Conservation (phyloP, 2,329 filamentous ascomycete species). For the Simplicillium sp. region DNA sequence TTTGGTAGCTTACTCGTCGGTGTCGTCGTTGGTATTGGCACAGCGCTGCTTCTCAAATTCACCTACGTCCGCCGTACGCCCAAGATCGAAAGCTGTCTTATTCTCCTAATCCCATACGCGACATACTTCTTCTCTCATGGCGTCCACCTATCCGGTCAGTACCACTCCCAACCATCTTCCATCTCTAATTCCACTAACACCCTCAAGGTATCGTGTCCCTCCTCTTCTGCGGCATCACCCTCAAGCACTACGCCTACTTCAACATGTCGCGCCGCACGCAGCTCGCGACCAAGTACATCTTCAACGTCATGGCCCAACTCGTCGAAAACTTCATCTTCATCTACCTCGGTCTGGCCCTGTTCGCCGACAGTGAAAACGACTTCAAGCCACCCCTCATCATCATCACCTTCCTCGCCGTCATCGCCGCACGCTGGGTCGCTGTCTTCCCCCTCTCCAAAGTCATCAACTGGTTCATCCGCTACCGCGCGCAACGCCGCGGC, state of each 20-base stretch:
- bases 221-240: constrained; percentile 92
- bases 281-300: constrained; percentile 94
- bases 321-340: constrained; percentile 99
- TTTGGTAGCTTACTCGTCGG: constrained; percentile 90
- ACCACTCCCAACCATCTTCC: background rate
- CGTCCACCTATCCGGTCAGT: constrained; percentile 85
- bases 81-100: constrained; percentile 92
- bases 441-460: constrained; percentile 85
- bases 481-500: constrained; percentile 69
- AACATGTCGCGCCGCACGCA: constrained; percentile 99
- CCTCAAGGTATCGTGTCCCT: constrained; percentile 80
- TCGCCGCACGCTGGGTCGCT: constrained; percentile 81
- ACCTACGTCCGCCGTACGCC: constrained; percentile 87
- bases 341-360: constrained; percentile 88
- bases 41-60: constrained; percentile 85
- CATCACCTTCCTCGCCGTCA: constrained; percentile 84
- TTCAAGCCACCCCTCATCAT: constrained; percentile 96
- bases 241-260: constrained; percentile 99
- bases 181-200: background rate
- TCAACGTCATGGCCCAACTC: constrained; percentile 86
- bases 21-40: constrained; percentile 74
- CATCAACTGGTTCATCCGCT: constrained; percentile 90
- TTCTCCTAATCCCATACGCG: constrained; percentile 89
- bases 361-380: constrained; percentile 78
- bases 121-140: constrained; percentile 98